These are phyloP conservation scores for Juglanconis juglandina DNA, from an alignment of 2,329 filamentous ascomycete species.

Conservation along the genomic window DNA sequence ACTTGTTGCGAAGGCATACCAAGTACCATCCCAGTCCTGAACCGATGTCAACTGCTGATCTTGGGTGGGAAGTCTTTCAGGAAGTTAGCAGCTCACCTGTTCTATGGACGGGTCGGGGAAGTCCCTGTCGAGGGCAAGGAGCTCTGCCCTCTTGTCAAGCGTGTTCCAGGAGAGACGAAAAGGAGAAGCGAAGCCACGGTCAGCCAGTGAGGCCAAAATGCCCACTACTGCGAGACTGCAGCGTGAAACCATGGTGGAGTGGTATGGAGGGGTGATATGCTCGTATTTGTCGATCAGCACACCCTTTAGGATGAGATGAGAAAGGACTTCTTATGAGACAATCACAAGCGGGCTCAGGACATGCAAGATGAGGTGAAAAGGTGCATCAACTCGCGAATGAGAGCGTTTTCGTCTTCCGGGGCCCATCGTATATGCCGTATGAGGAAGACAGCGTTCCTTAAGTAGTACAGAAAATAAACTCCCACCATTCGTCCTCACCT, in stretches of 20 bases:
- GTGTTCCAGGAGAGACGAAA: neutral
- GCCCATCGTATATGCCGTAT: conserved; percentile 1
- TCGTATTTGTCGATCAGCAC: neutral
- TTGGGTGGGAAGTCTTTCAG: too few relatives aligned
- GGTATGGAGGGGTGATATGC: neutral
- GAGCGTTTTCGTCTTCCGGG: neutral
- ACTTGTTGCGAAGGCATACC: conserved; percentile 56
- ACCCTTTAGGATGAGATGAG: neutral
- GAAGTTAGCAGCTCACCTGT: conserved; percentile 25
- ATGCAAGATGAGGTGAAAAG: neutral
- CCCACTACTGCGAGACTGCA: conserved; percentile 4
- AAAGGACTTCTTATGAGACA: neutral
- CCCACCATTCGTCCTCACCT: neutral
- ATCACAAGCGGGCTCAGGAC: neutral
- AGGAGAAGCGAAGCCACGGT: conserved; percentile 1
- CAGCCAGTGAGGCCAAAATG: conserved; percentile 9
- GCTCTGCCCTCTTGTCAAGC: conserved; percentile 11
- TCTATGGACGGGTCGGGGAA: conserved; percentile 56
- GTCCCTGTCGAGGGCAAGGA: conserved; percentile 28
- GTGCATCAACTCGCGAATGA: neutral
- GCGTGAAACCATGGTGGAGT: neutral
- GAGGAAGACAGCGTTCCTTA: conserved; percentile 9
- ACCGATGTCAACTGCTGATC: neutral
- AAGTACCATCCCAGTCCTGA: conserved; percentile 39
- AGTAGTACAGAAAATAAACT: conserved; percentile 6